These are phyloP conservation scores for Tuber magnatum DNA, from an alignment of 495 filamentous ascomycete genomes.

Conservation along the genomic window DNA sequence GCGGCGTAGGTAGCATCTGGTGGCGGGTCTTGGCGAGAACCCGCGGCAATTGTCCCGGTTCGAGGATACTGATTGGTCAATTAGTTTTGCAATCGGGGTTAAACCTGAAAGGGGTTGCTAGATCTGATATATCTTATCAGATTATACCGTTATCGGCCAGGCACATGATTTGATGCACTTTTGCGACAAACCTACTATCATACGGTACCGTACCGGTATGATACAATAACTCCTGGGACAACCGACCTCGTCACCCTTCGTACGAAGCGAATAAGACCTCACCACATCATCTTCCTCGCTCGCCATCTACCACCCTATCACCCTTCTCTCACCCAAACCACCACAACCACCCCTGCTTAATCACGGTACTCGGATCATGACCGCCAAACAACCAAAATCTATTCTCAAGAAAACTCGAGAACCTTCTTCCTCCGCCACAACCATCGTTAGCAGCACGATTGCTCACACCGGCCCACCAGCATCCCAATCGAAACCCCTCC, in stretches of 20 bases:
- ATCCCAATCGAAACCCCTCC: slow-evolving; percentile 42
- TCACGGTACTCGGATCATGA: slow-evolving; percentile 26
- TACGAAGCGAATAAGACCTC: not conserved
- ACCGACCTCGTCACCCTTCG: not conserved
- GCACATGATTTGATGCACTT: not conserved
- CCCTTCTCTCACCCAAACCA: not conserved
- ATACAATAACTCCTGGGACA: not conserved
- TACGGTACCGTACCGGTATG: not conserved
- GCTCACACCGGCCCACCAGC: slow-evolving; percentile 38
- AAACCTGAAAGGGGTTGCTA: not conserved
- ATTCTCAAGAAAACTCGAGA: slow-evolving; percentile 53
- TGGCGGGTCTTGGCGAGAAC: not conserved
- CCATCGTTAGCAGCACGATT: slow-evolving; percentile 21
- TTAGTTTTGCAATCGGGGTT: not conserved
- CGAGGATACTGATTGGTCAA: not conserved
- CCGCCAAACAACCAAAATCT: slow-evolving; percentile 44
- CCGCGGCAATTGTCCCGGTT: not conserved
- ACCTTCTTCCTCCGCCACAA: slow-evolving; percentile 41
- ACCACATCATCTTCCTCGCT: slow-evolving; percentile 3
- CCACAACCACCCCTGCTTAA: not conserved
- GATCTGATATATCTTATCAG: not conserved
- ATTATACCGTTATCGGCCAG: not conserved
- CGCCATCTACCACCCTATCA: not conserved
- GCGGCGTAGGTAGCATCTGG: not conserved
- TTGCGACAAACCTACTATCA: not conserved